These are phyloP conservation scores for Rhododendron williamsianum DNA, from an alignment of 148 eudicot genomes.

Conservation along the genomic window DNA sequence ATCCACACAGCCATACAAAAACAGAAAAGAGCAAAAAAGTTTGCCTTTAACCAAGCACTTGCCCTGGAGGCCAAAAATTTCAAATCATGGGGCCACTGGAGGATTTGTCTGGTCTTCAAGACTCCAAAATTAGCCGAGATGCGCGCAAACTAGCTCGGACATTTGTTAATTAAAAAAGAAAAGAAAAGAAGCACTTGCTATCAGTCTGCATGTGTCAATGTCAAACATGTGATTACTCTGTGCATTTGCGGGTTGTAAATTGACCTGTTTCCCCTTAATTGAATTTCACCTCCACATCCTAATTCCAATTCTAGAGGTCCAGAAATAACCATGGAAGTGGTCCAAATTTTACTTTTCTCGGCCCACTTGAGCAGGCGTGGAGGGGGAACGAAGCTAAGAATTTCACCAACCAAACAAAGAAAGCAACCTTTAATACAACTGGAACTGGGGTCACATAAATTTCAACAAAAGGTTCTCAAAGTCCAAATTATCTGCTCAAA, in stretches of 20 bases:
- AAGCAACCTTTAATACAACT: background rate
- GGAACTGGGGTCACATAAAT: background rate
- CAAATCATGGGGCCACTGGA: too few relatives aligned
- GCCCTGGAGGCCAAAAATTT: background rate
- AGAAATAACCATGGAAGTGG: background rate
- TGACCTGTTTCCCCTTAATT: background rate
- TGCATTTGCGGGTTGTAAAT: background rate
- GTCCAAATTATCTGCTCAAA: background rate
- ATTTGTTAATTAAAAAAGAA: too few relatives aligned
- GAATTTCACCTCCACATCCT: background rate
- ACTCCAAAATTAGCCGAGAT: too few relatives aligned
- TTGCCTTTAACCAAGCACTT: background rate
- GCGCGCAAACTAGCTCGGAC: background rate
- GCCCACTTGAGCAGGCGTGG: background rate
- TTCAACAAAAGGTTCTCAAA: background rate
- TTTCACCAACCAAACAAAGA: background rate
- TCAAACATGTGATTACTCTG: background rate
- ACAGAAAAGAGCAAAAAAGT: background rate
- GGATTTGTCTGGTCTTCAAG: too few relatives aligned
- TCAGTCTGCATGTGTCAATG: background rate
- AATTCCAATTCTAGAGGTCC: background rate
- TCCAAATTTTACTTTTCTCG: background rate
- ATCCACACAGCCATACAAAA: background rate
- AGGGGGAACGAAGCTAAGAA: background rate
- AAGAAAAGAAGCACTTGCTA: background rate